These are phyloP conservation scores for Aphanoascus verrucosus DNA, from an alignment of 2,329 filamentous ascomycete species.

Conservation along the genomic window DNA sequence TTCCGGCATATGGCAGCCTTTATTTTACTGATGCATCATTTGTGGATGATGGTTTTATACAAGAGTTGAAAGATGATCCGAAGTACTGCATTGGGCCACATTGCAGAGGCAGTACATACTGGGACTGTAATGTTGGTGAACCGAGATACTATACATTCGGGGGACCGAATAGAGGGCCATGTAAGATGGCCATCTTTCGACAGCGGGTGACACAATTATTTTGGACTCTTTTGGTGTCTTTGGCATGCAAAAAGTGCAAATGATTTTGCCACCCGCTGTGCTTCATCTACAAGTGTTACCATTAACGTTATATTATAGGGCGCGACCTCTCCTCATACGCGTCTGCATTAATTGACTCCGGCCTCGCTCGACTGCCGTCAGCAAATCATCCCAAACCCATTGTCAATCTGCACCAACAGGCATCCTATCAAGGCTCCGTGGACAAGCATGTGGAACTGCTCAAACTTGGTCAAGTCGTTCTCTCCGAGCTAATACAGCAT, in stretches of 20 bases:
- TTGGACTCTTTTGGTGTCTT: no score
- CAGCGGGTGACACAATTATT: no score
- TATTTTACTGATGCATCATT: conserved; percentile 25
- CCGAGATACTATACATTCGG: conserved; percentile 26
- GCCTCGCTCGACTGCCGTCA: conserved; percentile 28
- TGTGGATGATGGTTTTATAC: conserved; percentile 12
- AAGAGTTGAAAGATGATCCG: conserved; percentile 11
- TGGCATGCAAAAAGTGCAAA: no score
- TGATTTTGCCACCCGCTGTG: no score
- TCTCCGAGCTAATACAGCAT: conserved; percentile 24
- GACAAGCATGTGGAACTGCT: conserved; percentile 28
- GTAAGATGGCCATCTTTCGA: conserved; percentile 23
- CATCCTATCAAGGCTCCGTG: conserved; percentile 29
- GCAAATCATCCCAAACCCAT: conserved; percentile 9
- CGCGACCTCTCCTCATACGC: conserved; percentile 25
- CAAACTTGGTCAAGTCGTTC: conserved; percentile 20
- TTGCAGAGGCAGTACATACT: conserved; percentile 16
- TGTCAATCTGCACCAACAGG: conserved; percentile 17
- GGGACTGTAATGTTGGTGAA: conserved; percentile 20
- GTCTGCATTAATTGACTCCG: conserved; percentile 31
- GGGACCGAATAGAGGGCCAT: conserved; percentile 31
- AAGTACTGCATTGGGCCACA: conserved; percentile 17
- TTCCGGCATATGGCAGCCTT: conserved; percentile 30
- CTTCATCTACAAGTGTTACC: conserved; percentile 15
- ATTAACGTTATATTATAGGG: conserved; percentile 25